These are phyloP conservation scores for Backusella circina DNA, from an alignment of 192 early-diverging fungal species.

Conservation along the genomic window DNA sequence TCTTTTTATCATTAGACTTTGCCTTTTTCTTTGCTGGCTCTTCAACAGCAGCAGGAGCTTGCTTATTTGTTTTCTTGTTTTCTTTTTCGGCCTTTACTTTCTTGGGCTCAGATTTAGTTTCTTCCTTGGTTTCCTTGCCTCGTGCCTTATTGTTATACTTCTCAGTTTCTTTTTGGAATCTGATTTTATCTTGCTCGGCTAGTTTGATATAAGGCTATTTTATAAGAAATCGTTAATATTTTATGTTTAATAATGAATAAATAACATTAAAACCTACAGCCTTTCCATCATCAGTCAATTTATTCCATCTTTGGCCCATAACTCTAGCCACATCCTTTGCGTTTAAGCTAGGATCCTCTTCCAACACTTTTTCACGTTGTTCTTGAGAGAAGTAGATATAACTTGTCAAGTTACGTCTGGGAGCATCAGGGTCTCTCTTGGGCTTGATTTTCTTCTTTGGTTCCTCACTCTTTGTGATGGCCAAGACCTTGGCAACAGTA, in stretches of 20 bases:
- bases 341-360: conserved; percentile 67
- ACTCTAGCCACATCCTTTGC: conserved; percentile 27
- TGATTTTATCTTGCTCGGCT: conserved; percentile 30
- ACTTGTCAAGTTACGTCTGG: conserved; percentile 86
- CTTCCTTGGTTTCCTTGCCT: neutral
- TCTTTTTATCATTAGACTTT: neutral
- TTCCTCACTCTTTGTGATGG: neutral
- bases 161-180: conserved; percentile 21
- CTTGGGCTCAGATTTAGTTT: neutral
- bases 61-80: neutral
- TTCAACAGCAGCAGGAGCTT: neutral
- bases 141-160: neutral
- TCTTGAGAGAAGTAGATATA: conserved; percentile 88
- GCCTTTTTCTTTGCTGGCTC: neutral
- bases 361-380: conserved; percentile 70
- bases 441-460: conserved; percentile 40
- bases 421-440: conserved; percentile 85
- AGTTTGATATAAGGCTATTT: conserved; percentile 20
- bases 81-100: neutral
- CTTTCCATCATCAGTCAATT: conserved; percentile 26
- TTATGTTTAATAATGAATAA: neutral
- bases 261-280: neutral
- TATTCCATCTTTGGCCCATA: conserved; percentile 40
- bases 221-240: neutral
- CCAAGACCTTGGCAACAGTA: neutral